Conservation (phyloP, 140 eudicot species). For the Cichorium intybus region DNA sequence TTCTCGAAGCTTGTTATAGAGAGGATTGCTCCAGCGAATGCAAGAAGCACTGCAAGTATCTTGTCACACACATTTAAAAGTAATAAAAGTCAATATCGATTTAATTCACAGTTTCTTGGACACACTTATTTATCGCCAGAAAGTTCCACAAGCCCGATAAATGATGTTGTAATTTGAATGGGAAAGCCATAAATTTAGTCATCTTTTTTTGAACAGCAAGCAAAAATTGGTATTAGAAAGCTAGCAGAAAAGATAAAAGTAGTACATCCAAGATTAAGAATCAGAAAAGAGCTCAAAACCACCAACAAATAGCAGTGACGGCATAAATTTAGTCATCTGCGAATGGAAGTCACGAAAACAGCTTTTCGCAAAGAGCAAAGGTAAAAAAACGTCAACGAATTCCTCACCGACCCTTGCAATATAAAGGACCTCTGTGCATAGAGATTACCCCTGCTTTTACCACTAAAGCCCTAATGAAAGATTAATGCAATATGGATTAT, state of each 20-base stretch:
- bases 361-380: not conserved
- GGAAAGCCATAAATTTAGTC: not conserved
- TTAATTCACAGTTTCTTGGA: not conserved
- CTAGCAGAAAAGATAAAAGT: too few relatives aligned
- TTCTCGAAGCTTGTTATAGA: slow-evolving; percentile 62
- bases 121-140: slow-evolving; percentile 1
- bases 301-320: too few relatives aligned
- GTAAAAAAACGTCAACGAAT: not conserved
- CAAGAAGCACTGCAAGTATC: slow-evolving; percentile 58
- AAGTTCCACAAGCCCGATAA: not conserved
- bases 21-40: slow-evolving; percentile 53
- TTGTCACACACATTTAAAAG: slow-evolving; percentile 25
- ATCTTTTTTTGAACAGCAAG: too few relatives aligned
- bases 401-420: not conserved
- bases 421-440: not conserved
- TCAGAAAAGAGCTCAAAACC: too few relatives aligned
- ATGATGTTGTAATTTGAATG: not conserved
- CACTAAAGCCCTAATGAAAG: slow-evolving; percentile 1
- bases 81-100: not conserved
- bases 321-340: not conserved
- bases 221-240: too few relatives aligned
- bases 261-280: too few relatives aligned
- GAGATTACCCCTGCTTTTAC: not conserved
- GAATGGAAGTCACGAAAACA: not conserved
- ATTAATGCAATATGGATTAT: not conserved